Evolutionary conservation across 768 basidiomycete species (phyloP).

Genomic region (Kwoniella botswanensis): DNA sequence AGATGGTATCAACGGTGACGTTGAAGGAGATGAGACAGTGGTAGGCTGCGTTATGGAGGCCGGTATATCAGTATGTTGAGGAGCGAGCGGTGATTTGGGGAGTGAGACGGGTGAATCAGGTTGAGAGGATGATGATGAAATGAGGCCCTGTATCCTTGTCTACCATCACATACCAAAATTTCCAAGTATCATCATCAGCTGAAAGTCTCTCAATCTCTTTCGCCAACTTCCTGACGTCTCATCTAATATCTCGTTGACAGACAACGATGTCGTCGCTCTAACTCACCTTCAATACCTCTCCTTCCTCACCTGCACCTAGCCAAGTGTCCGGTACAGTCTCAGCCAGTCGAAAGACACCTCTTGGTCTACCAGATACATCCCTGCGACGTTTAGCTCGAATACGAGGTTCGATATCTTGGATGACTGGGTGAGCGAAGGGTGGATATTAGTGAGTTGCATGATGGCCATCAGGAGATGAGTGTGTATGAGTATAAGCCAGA

Average conservation of each 20-base stretch:
- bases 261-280: no score
- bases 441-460: neutral
- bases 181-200: neutral
- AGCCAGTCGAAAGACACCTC: conserved; percentile 57
- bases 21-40: neutral
- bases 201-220: neutral
- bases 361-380: conserved; percentile 28
- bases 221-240: neutral
- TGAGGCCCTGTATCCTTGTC: conserved; percentile 19
- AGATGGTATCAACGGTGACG: neutral
- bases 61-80: conserved; percentile 9
- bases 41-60: neutral
- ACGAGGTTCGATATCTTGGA: conserved; percentile 46
- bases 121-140: conserved; percentile 23
- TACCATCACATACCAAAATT: neutral
- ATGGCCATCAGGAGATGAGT: no score
- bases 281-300: conserved; percentile 52
- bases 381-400: conserved; percentile 35
- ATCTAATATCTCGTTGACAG: no score
- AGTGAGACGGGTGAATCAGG: conserved; percentile 10
- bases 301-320: conserved; percentile 53
- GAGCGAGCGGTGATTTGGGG: conserved; percentile 1
- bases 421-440: conserved; percentile 38
- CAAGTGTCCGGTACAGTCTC: conserved; percentile 57
- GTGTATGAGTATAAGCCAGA: no score